Evolutionary conservation across 2,329 filamentous ascomycete genomes (phyloP), one percentile per base, ranked within the genome.

Genomic region (Sclerotinia borealis): DNA sequence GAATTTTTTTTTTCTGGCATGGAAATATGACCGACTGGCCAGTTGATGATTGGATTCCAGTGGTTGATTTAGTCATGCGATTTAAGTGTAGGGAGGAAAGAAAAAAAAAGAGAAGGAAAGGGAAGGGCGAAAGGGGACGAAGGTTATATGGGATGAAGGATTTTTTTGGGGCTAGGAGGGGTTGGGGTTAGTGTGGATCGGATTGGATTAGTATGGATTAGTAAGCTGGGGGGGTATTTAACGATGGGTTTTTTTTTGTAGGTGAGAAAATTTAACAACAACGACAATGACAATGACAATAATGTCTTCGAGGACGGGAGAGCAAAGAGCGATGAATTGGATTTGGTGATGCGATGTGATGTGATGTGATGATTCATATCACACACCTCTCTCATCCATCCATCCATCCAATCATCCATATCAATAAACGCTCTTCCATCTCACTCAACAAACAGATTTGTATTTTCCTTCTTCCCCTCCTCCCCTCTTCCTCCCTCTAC

Each of bases 31-130:
- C 65, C 70, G 64, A 59, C 63, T 66, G 69, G 64, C 64, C 70
- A 71, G 67, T 71, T 65, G 68, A 52, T 64, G 66, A 69, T 48
- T 68, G 65, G 66, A 55, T 52, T 64, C 65, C 66, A 69, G 69
- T 60, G 69, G 65, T 72, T 72, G 70, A 72, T 71, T 62, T 72
- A 68, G 70, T 62, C 68, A 69, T 72, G 71, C 63, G 48, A 47
- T 52, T 65, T 65, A 47, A 68, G 63, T 68, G 65, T 68, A 55
- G 69, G 51, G 65, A 65, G 63, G 61, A 65, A 56, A 64, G 51
- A 64, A 61, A 48, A 66, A 37, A 52, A 31, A 37, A 41, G 49
- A 41, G 22, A 19, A 41, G 52, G 19, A 25, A 29, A 41, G 17
- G n/a, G 60, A 51, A 19, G 59, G 6, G 11, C n/a, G 10, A 47